phyloP scores from a whole-genome alignment of 176 grass and related monocot genomes.

The Calamus simplicifolius region DNA sequence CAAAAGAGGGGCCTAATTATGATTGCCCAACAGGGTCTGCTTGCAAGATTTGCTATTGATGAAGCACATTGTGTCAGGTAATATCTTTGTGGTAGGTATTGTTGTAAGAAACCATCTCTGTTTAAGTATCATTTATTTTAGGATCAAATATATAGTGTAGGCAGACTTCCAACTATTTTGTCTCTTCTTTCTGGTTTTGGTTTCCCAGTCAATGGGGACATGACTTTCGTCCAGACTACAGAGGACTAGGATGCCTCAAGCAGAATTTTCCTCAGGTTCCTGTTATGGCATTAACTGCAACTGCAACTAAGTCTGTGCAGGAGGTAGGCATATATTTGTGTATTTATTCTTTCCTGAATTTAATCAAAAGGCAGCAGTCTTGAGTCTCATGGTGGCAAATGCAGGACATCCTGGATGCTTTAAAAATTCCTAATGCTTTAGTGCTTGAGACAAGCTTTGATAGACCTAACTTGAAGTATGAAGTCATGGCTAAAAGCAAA shows the following conservation, averaged over 20 bases:
- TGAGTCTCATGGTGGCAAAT: neutral
- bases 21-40: constrained; percentile 42
- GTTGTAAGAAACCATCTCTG: too few species aligned
- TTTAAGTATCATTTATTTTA: neutral
- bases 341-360: constrained; percentile 10
- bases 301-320: constrained; percentile 65
- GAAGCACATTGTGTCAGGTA: constrained; percentile 98
- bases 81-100: neutral
- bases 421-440: constrained; percentile 60
- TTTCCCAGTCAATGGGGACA: constrained; percentile 83
- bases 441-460: constrained; percentile 84
- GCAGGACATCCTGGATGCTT: constrained; percentile 56
- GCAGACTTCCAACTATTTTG: too few species aligned
- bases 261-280: constrained; percentile 76
- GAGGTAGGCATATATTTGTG: constrained; percentile 33
- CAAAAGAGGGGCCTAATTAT: neutral
- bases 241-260: constrained; percentile 73
- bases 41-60: constrained; percentile 90
- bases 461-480: constrained; percentile 64
- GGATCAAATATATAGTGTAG: neutral
- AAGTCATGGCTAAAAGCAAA: constrained; percentile 60
- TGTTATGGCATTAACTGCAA: constrained; percentile 91
- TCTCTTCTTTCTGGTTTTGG: constrained; percentile 5
- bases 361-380: neutral
- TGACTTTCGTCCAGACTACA: constrained; percentile 86